These are phyloP conservation scores for Eucalyptus polyanthemos DNA, from an alignment of 345 rosid genomes.

Conservation along the genomic window DNA sequence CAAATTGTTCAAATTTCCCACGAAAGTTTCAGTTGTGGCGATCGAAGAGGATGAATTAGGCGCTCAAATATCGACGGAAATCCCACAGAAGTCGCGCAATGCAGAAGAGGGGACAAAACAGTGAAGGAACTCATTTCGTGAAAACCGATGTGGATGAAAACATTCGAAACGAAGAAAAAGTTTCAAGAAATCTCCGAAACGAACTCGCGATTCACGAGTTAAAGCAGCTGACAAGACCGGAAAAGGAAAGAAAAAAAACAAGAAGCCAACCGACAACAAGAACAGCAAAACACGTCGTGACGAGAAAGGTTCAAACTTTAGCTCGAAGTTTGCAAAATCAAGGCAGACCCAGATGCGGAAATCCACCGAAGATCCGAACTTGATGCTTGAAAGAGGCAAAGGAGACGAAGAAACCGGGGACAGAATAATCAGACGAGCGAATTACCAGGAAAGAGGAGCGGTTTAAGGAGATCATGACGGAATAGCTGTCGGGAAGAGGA, in stretches of 20 bases:
- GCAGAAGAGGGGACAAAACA: not conserved
- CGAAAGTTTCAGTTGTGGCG: not conserved
- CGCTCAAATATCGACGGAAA: not conserved
- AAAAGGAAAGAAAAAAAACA: not conserved
- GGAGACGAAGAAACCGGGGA: not conserved
- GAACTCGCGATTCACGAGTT: not conserved
- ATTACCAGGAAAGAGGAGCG: slow-evolving; percentile 2
- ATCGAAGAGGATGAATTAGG: not conserved
- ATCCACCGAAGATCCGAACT: not conserved
- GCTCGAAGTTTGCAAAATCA: not conserved
- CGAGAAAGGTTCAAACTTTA: not conserved
- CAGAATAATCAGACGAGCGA: not conserved
- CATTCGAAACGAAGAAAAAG: not conserved
- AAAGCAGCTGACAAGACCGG: not conserved
- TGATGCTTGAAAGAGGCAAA: not conserved
- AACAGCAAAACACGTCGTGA: not conserved
- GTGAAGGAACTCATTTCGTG: not conserved
- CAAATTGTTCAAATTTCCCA: not conserved
- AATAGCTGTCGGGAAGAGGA: not conserved
- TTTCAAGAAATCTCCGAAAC: not conserved
- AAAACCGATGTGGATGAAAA: not conserved
- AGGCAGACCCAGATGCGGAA: not conserved
- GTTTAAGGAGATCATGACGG: slow-evolving; percentile 4
- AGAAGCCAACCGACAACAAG: not conserved
- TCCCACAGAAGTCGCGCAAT: not conserved